phyloP scores from a whole-genome alignment of 1,139 yeast genomes.

The Diutina siamensis region DNA sequence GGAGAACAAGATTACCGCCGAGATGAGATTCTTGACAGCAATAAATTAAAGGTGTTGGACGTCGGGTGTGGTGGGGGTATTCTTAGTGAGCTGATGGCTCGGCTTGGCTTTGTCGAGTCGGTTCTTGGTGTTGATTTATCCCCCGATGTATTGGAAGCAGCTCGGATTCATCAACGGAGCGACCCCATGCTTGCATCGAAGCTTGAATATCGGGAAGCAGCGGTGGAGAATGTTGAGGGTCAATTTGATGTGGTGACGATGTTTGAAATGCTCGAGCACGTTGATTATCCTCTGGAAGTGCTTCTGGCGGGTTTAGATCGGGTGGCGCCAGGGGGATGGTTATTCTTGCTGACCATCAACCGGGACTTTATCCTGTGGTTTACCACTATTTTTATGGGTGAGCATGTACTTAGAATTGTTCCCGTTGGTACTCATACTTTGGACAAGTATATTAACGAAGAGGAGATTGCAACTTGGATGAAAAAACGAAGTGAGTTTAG shows the following conservation, averaged over 20 bases:
- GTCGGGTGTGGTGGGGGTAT: conserved; percentile 99
- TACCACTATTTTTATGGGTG: conserved; percentile 89
- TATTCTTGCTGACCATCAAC: conserved; percentile 84
- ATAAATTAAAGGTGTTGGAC: conserved; percentile 51
- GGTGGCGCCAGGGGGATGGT: conserved; percentile 72
- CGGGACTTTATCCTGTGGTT: conserved; percentile 85
- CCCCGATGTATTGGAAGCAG: conserved; percentile 70
- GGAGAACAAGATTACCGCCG: conserved; percentile 36
- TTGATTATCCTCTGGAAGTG: conserved; percentile 69
- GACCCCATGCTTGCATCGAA: conserved; percentile 55
- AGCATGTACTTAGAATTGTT: conserved; percentile 64
- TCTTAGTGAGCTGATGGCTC: conserved; percentile 73
- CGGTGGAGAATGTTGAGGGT: conserved; percentile 48
- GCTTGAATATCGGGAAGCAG: conserved; percentile 44
- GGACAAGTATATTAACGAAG: conserved; percentile 71
- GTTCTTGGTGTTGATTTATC: conserved; percentile 86
- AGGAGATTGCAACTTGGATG: conserved; percentile 64
- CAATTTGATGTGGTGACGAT: conserved; percentile 71
- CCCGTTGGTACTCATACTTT: conserved; percentile 89
- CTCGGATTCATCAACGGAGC: conserved; percentile 47
- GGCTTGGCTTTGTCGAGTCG: conserved; percentile 48
- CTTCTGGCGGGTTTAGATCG: conserved; percentile 53
- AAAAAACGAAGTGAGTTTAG: conserved; percentile 31
- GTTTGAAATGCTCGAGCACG: conserved; percentile 94
- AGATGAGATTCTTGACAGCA: conserved; percentile 22